Conservation (phyloP, 2,329 filamentous ascomycete species). For the Phialophora tarda region DNA sequence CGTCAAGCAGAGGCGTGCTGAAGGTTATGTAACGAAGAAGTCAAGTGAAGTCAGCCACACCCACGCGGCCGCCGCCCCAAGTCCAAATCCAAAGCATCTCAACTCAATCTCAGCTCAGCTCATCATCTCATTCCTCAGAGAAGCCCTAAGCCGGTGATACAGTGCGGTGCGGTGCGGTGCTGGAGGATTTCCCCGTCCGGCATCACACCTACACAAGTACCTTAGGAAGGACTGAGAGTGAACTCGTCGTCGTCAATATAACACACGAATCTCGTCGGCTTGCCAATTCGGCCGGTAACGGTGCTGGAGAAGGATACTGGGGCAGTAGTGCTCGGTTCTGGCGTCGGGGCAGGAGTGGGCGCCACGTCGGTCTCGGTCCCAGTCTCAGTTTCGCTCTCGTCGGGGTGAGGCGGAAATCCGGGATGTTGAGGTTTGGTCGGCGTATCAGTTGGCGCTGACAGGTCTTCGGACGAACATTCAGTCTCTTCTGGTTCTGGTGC, state of each 20-base stretch:
- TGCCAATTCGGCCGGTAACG: slow-evolving; percentile 34
- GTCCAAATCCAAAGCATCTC: background rate
- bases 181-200: background rate
- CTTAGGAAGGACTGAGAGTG: background rate
- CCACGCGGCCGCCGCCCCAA: background rate
- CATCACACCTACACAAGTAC: background rate
- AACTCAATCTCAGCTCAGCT: background rate
- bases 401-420: background rate
- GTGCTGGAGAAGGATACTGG: slow-evolving; percentile 36
- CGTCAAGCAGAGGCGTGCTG: no score
- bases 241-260: slow-evolving; percentile 26
- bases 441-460: background rate
- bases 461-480: background rate
- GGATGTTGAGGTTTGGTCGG: background rate
- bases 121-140: background rate
- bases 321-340: background rate
- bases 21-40: no score
- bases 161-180: background rate
- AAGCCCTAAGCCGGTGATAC: background rate
- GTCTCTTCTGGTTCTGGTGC: slow-evolving; percentile 3
- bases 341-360: background rate
- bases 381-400: background rate
- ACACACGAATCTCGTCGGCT: slow-evolving; percentile 33
- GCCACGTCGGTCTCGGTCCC: slow-evolving; percentile 1
- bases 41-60: background rate